Evolutionary conservation across 2,329 filamentous ascomycete genomes (phyloP).

Genomic region (Phialocephala sp.): DNA sequence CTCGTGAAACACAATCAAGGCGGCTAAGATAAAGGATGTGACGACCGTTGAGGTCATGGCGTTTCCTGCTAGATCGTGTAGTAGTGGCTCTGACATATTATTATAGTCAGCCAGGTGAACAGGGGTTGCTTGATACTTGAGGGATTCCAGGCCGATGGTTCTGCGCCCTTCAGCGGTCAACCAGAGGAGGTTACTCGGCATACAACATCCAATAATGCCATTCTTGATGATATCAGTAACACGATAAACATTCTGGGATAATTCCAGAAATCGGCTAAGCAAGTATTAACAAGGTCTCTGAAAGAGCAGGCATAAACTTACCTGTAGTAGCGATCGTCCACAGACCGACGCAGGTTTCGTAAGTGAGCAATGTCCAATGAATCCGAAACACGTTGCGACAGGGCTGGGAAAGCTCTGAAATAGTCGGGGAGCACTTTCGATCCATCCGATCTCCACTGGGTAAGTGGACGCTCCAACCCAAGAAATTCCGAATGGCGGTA

Average conservation of each 20-base stretch:
- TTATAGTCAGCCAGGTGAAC: conserved; percentile 66
- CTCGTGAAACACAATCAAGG: conserved; percentile 51
- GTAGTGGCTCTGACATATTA: conserved; percentile 63
- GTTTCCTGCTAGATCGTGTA: conserved; percentile 77
- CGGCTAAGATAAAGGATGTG: conserved; percentile 64
- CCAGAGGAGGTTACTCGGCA: conserved; percentile 67
- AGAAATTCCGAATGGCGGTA: conserved; percentile 57
- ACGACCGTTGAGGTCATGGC: conserved; percentile 80
- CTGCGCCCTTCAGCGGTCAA: conserved; percentile 64
- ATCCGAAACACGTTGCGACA: conserved; percentile 68
- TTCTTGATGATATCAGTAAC: conserved; percentile 52
- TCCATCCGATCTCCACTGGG: conserved; percentile 62
- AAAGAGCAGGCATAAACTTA: conserved; percentile 39
- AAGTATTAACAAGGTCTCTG: conserved; percentile 12
- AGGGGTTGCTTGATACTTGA: conserved; percentile 73
- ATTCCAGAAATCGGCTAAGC: conserved; percentile 60
- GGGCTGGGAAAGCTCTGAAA: conserved; percentile 53
- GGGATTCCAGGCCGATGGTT: conserved; percentile 65
- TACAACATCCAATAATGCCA: conserved; percentile 71
- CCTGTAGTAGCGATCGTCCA: conserved; percentile 64
- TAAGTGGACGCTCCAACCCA: conserved; percentile 62
- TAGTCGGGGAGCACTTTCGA: conserved; percentile 59
- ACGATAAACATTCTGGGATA: conserved; percentile 76
- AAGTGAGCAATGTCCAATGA: conserved; percentile 67
- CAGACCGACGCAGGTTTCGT: conserved; percentile 52